phyloP scores from a whole-genome alignment of 2,329 filamentous ascomycete genomes.

The Ascochyta viciae-villosae region DNA sequence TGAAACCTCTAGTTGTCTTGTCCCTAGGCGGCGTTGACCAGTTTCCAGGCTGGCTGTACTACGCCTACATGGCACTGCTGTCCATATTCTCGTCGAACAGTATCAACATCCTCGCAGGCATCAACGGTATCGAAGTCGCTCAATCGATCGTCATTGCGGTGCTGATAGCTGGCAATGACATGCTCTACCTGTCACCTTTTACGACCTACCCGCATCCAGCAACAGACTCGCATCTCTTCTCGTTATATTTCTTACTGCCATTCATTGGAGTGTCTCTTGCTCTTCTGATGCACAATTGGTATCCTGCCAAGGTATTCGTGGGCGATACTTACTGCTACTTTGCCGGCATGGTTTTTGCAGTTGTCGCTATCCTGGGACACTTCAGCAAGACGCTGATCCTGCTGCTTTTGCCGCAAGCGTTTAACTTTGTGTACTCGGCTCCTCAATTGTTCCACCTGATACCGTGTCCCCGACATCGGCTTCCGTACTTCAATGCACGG shows the following conservation, averaged over 20 bases:
- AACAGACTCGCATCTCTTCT: conserved; percentile 94
- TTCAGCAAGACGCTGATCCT: conserved; percentile 97
- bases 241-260: conserved; percentile 89
- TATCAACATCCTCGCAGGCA: conserved; percentile 99
- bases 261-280: conserved; percentile 93
- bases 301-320: conserved; percentile 91
- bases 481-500: conserved; percentile 86
- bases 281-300: conserved; percentile 92
- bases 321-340: conserved; percentile 99
- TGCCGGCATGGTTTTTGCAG: conserved; percentile 97
- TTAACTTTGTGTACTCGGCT: conserved; percentile 94
- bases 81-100: conserved; percentile 98
- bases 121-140: conserved; percentile 96
- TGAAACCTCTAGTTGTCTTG: background rate
- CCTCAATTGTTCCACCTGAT: conserved; percentile 91
- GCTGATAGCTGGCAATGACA: conserved; percentile 85
- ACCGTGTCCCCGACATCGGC: conserved; percentile 89
- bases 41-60: conserved; percentile 68
- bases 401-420: conserved; percentile 89
- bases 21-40: conserved; percentile 23
- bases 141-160: conserved; percentile 91
- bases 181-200: conserved; percentile 78
- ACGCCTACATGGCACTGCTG: conserved; percentile 94
- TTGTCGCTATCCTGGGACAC: conserved; percentile 94
- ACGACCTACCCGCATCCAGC: conserved; percentile 87